phyloP scores from a whole-genome alignment of 306 rosid genomes.

The Vigna mungo region DNA sequence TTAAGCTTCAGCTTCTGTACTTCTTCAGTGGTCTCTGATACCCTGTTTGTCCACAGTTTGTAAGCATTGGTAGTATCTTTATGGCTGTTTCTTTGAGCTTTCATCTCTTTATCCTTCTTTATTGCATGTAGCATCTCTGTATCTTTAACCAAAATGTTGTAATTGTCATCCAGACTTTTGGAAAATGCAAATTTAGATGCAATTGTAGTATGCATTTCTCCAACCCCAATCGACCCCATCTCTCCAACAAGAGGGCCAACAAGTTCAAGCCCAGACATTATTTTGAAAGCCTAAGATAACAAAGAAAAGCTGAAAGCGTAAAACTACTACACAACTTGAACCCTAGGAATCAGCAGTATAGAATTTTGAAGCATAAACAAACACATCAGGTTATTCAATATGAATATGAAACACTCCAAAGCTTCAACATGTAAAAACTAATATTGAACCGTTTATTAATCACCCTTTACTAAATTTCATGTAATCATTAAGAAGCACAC shows the following conservation, averaged over 20 bases:
- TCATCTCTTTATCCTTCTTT: slow-evolving; percentile 31
- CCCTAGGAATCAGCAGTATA: not conserved
- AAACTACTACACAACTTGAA: too few relatives aligned
- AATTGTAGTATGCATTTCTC: not conserved
- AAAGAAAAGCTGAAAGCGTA: not conserved
- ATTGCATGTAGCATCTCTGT: slow-evolving; percentile 21
- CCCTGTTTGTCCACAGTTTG: slow-evolving; percentile 33
- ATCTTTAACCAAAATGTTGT: not conserved
- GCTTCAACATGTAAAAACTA: not conserved
- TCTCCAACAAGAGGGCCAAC: not conserved
- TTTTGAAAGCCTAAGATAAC: not conserved
- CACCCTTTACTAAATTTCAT: not conserved
- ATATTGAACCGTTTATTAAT: not conserved
- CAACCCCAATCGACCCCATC: not conserved
- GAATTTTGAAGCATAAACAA: not conserved
- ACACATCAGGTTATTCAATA: not conserved
- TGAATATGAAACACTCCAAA: not conserved
- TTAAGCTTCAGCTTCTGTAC: not conserved
- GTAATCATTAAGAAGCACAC: not conserved
- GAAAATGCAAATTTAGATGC: slow-evolving; percentile 25
- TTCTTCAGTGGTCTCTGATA: slow-evolving; percentile 2
- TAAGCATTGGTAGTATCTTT: slow-evolving; percentile 36
- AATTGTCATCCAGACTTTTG: not conserved
- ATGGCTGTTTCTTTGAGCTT: slow-evolving; percentile 30
- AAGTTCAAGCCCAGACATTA: slow-evolving; percentile 19